Evolutionary conservation across 805 yeast genomes (phyloP), one percentile per base, ranked within the genome.

Genomic region (Candida railenensis): DNA sequence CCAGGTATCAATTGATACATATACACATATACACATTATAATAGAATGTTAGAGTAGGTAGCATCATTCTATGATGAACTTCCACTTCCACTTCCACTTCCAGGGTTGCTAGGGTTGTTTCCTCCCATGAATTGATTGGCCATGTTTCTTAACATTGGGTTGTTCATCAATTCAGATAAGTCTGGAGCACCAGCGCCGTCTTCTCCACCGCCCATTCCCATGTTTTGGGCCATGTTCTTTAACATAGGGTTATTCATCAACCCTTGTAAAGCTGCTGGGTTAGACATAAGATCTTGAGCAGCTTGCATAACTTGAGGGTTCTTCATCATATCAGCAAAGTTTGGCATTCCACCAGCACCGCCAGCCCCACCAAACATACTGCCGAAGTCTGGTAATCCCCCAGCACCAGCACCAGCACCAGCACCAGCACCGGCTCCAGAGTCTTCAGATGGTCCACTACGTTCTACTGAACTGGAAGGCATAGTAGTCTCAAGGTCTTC

Each of bases 231-330:
- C 96, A 91, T 87, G 62, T 84, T 85, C 61, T 82, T 82, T 22
- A 90, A 62, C 54, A 83, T 80, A 16, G 97, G 97, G 65, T 89
- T 87, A 65, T 71, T 80, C 88, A 91, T 80, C 62, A 91, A 69
- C 42, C 82, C 81, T 50, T 71, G 74, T 74, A 90, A 69, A 41
- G 94, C 89, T 32, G 71, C 77, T 33, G 97, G 97, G 63, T 90
- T 83, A 44, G 82, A 80, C 96, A 89, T 88, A 82, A 89, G 75
- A 60, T 80, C 79, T 67, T 87, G 91, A 38, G 96, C 96, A 64
- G 90, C 90, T 66, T 85, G 87, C 85, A 85, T 85, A 50, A 92
- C 66, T 67, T 85, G 92, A n/a, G 99, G 99, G 67, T 91, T 90
- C 67, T 78, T 83, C 84, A 91, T 77, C 71, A 91, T 65, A 25